Evolutionary conservation across 2,329 filamentous ascomycete species (phyloP).

Genomic region (Thermomyces lanuginosus): DNA sequence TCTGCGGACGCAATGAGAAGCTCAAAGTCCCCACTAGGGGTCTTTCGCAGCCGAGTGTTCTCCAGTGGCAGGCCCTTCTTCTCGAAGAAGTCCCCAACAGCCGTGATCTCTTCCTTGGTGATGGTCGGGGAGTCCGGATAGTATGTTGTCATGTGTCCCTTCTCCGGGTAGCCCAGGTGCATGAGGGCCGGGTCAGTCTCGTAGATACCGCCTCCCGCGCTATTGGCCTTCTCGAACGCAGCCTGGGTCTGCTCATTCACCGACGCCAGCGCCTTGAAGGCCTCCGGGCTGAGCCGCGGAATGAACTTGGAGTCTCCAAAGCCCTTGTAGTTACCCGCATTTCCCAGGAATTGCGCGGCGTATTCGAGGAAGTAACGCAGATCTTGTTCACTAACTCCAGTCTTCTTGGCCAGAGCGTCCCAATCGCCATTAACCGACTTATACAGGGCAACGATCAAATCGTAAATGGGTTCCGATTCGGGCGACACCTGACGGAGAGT

Average conservation of each 20-base stretch:
- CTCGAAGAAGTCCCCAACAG: slow-evolving; percentile 56
- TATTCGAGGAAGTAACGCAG: slow-evolving; percentile 59
- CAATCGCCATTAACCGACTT: slow-evolving; percentile 53
- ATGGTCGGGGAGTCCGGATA: slow-evolving; percentile 63
- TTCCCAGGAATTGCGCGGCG: slow-evolving; percentile 61
- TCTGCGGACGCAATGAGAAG: slow-evolving; percentile 57
- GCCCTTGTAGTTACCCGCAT: slow-evolving; percentile 72
- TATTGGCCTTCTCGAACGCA: slow-evolving; percentile 49
- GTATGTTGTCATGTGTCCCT: slow-evolving; percentile 65
- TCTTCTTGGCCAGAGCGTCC: slow-evolving; percentile 48
- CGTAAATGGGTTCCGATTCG: slow-evolving; percentile 65
- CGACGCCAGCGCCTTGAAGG: slow-evolving; percentile 48
- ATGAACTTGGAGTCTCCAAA: slow-evolving; percentile 77
- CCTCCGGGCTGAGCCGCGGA: slow-evolving; percentile 49
- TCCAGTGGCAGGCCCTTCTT: slow-evolving; percentile 54
- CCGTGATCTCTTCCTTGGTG: slow-evolving; percentile 57
- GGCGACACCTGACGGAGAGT: slow-evolving; percentile 68
- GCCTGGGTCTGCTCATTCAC: slow-evolving; percentile 43
- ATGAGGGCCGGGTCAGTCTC: slow-evolving; percentile 49
- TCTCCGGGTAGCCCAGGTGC: slow-evolving; percentile 59
- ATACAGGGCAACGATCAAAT: slow-evolving; percentile 61
- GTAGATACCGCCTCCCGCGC: slow-evolving; percentile 49
- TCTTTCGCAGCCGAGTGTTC: slow-evolving; percentile 61
- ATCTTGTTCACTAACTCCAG: slow-evolving; percentile 47
- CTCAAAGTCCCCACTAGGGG: slow-evolving; percentile 47